Base-by-base conservation (phyloP, 768 basidiomycete genomes). In the Amanita rimosa region DNA sequence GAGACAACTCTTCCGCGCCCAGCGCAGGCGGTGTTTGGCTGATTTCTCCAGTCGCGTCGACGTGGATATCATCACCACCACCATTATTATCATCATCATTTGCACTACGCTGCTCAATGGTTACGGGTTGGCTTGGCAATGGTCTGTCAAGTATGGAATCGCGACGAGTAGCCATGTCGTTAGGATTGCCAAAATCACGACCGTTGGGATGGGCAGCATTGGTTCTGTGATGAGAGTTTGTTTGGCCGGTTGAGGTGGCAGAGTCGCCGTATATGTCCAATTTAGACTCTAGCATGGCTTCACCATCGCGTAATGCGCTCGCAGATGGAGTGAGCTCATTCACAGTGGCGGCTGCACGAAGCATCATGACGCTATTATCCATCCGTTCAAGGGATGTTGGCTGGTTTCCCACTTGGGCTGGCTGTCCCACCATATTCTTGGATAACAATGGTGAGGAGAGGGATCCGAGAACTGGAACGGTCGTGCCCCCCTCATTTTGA, bases 1-100 rank as follows among this genome's bases (percentile, higher is more conserved):
- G 60, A 51, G 62, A 58, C 33, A 61, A 49, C 52, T 43, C 27
- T 38, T 49, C 48, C 50, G 49, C 53, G 53, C 50, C 52, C 58
- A 40, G 33, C 35, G 17, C 24, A 45, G 34, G 47, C 33, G 43
- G 24, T 44, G 34, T 31, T 29, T 31, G 37, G n/a, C 31, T 43
- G 41, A 17, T 36, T 42, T 47, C 38, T 48, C 35, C 45, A 34
- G 26, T 19, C 16, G 53, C 49, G 36, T 54, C 33, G 8, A 56
- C 52, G 26, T 54, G 57, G 24, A 54, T 52, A 1, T 53, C 54
- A 36, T 49, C 57, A 22, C n/a, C n/a, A n/a, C n/a, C n/a, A n/a
- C n/a, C n/a, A n/a, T n/a, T n/a, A n/a, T n/a, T n/a, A n/a, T n/a
- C 53, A 1, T 53, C 54, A 36, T 49, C 57, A 22, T 17, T 51